A percentile compares a stretch with the other conserved stretches of the same genome.
phyloP scores from a whole-genome alignment of 257 asterid species.

The Solanum clarkiae region DNA sequence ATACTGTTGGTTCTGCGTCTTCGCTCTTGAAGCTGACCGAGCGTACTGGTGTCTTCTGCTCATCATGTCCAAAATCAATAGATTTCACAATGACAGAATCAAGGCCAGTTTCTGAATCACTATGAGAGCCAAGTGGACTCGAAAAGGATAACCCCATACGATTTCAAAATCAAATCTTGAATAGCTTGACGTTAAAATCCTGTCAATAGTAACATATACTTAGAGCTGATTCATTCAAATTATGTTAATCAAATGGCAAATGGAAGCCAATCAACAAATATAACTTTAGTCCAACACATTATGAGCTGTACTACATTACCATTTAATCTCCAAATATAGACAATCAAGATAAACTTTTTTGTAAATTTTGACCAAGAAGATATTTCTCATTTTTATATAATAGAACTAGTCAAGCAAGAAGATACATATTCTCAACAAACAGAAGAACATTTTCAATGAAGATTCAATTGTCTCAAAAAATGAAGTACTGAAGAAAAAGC shows the following conservation, averaged over 20 bases:
- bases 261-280: neutral
- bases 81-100: constrained; percentile 44
- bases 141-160: constrained; percentile 78
- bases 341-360: neutral
- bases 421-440: neutral
- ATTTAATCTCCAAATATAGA: neutral
- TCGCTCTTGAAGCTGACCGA: constrained; percentile 26
- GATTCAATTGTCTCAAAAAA: neutral
- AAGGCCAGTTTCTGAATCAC: constrained; percentile 40
- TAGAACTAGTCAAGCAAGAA: neutral
- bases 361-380: neutral
- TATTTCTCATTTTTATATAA: neutral
- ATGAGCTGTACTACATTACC: neutral
- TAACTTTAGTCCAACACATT: neutral
- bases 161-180: constrained; percentile 9
- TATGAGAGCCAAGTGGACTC: constrained; percentile 36
- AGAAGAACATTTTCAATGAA: neutral
- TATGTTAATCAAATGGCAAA: neutral
- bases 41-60: constrained; percentile 9
- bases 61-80: constrained; percentile 15
- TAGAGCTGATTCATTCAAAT: neutral
- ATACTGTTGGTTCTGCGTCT: constrained; percentile 13
- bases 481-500: neutral
- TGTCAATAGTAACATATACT: constrained; percentile 9
- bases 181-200: constrained; percentile 22